These are phyloP conservation scores for Talaromyces marneffei DNA, from an alignment of 2,329 filamentous ascomycete species.

Conservation along the genomic window DNA sequence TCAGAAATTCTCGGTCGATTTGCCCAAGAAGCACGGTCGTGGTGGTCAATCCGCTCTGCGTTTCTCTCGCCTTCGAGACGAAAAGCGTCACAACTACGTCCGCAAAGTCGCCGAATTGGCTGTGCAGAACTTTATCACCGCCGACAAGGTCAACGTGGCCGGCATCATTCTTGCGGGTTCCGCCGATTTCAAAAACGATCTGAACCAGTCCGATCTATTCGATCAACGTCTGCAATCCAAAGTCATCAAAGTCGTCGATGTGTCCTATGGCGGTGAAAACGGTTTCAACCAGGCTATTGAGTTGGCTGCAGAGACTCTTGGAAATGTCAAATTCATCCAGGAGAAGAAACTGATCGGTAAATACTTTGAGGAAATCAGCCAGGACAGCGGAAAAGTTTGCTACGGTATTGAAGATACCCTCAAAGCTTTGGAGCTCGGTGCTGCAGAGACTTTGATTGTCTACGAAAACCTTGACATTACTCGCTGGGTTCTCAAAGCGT, in stretches of 20 bases:
- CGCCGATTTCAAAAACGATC: constrained; percentile 98
- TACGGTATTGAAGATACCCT: constrained; percentile 97
- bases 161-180: constrained; percentile 94
- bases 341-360: constrained; percentile 99
- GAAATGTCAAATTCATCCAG: constrained; percentile 99
- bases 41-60: constrained; percentile 98
- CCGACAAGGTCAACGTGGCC: constrained; percentile 96
- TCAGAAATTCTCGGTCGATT: constrained; percentile 97
- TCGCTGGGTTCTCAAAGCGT: constrained; percentile 81
- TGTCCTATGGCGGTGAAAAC: constrained; percentile 98
- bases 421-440: constrained; percentile 92
- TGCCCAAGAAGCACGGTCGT: constrained; percentile 99
- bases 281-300: constrained; percentile 99
- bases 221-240: constrained; percentile 85
- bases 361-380: constrained; percentile 98
- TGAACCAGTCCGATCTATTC: constrained; percentile 97
- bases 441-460: constrained; percentile 88
- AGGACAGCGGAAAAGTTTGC: constrained; percentile 93
- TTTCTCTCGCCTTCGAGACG: constrained; percentile 98
- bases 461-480: constrained; percentile 96
- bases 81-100: constrained; percentile 99
- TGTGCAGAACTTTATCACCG: constrained; percentile 97
- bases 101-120: constrained; percentile 97
- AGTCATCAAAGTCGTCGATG: constrained; percentile 99
- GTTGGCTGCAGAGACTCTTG: constrained; percentile 85